Conservation (phyloP, 2,329 filamentous ascomycete genomes). For the Claviceps capensis region DNA sequence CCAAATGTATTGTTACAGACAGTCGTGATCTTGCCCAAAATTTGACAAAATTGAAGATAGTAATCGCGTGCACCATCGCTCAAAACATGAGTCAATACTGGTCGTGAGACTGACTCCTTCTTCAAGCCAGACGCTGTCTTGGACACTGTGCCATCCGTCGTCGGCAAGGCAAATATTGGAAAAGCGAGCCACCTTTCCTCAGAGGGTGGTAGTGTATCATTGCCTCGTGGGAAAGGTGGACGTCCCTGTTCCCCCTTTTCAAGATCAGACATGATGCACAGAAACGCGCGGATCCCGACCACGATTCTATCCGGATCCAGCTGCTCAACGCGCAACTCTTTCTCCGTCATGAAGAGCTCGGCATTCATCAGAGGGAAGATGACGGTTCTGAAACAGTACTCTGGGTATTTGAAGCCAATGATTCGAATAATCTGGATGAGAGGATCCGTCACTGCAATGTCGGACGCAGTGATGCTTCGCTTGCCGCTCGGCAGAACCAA, state of each 20-base stretch:
- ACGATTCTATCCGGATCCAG: slow-evolving; percentile 94
- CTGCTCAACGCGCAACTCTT: slow-evolving; percentile 76
- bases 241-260: slow-evolving; percentile 67
- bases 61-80: slow-evolving; percentile 70
- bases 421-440: slow-evolving; percentile 88
- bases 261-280: slow-evolving; percentile 84
- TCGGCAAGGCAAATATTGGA: slow-evolving; percentile 30
- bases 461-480: slow-evolving; percentile 68
- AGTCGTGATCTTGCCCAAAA: slow-evolving; percentile 88
- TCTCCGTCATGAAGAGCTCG: slow-evolving; percentile 64
- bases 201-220: slow-evolving; percentile 23
- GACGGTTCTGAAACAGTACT: slow-evolving; percentile 81
- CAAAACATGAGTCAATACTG: slow-evolving; percentile 48
- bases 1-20: slow-evolving; percentile 96
- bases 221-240: slow-evolving; percentile 74
- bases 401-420: slow-evolving; percentile 85
- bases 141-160: slow-evolving; percentile 15
- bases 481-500: slow-evolving; percentile 71
- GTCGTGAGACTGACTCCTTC: slow-evolving; percentile 54
- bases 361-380: slow-evolving; percentile 95
- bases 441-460: slow-evolving; percentile 73
- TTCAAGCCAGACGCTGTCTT: slow-evolving; percentile 18
- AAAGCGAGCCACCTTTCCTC: slow-evolving; percentile 35
- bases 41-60: slow-evolving; percentile 85
- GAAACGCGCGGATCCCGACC: slow-evolving; percentile 88